phyloP scores from a whole-genome alignment of 1,284 basidiomycete genomes.

The Pulchroboletus neoregius region DNA sequence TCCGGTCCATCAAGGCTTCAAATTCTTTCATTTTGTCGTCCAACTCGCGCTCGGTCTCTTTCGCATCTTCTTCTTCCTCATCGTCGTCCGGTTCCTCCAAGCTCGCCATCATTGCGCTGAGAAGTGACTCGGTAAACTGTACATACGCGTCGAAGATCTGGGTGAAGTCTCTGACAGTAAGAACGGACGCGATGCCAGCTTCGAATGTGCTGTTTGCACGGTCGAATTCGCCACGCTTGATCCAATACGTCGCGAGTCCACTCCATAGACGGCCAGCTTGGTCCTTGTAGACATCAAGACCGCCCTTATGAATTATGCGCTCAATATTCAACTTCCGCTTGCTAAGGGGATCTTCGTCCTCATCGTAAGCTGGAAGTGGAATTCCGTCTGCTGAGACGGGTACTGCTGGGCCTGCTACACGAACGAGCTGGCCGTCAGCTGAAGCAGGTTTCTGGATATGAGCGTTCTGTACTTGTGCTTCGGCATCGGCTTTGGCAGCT shows the following conservation, averaged over 20 bases:
- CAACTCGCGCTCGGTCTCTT: conserved; percentile 82
- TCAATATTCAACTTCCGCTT: conserved; percentile 82
- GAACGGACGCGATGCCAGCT: conserved; percentile 75
- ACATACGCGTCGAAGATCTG: conserved; percentile 98
- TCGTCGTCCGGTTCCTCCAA: conserved; percentile 66
- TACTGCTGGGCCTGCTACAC: conserved; percentile 70
- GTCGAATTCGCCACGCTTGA: conserved; percentile 94
- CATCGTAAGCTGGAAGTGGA: conserved; percentile 55
- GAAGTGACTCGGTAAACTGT: conserved; percentile 90
- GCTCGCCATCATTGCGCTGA: conserved; percentile 89
- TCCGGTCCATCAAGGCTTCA: conserved; percentile 90
- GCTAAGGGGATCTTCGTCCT: conserved; percentile 80
- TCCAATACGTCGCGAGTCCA: conserved; percentile 97
- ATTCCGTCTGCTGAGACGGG: conserved; percentile 51
- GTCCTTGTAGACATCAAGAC: conserved; percentile 87
- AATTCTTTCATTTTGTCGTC: conserved; percentile 91
- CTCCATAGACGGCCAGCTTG: conserved; percentile 97
- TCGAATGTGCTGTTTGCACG: conserved; percentile 87
- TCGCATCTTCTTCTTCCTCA: conserved; percentile 72
- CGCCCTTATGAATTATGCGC: conserved; percentile 79
- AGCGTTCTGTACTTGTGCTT: conserved; percentile 35
- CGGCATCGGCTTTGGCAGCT: conserved; percentile 42
- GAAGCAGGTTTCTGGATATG: conserved; percentile 45
- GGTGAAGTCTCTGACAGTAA: conserved; percentile 96
- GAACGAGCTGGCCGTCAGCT: conserved; percentile 61